These are phyloP conservation scores for Cylindrodendrum hubeiense DNA, from an alignment of 2,329 filamentous ascomycete genomes.

Conservation along the genomic window DNA sequence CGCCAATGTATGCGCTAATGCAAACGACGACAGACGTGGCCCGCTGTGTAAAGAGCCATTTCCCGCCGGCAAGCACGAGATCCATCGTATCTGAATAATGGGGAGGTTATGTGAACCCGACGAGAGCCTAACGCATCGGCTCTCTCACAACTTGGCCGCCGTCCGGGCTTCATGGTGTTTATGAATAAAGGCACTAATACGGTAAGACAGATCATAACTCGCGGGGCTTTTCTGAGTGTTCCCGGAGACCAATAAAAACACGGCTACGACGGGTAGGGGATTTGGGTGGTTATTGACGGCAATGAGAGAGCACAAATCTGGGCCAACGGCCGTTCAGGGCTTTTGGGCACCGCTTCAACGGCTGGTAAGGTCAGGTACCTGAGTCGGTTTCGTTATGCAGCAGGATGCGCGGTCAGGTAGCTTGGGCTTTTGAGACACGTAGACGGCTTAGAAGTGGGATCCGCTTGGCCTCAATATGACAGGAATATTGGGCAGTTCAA, in stretches of 20 bases:
- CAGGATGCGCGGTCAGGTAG: not conserved
- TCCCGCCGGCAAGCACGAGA: constrained; percentile 5
- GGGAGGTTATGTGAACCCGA: constrained; percentile 1
- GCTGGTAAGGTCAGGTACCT: not conserved
- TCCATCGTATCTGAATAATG: constrained; percentile 3
- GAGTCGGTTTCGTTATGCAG: not conserved
- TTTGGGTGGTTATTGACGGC: no score
- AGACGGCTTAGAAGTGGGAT: not conserved
- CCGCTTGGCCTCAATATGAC: not conserved
- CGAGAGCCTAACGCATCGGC: constrained; percentile 10
- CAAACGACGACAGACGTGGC: constrained; percentile 14
- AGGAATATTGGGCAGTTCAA: not conserved
- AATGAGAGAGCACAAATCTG: no score
- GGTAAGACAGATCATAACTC: no score
- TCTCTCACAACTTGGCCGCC: not conserved
- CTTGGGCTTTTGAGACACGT: not conserved
- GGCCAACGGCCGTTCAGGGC: not conserved
- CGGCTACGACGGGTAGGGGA: no score
- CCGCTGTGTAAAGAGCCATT: constrained; percentile 7
- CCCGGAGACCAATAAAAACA: no score
- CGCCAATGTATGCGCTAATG: constrained; percentile 14
- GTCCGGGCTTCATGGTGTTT: not conserved
- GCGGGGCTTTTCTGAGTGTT: no score
- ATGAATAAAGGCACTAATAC: not conserved
- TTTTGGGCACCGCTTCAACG: not conserved